Base-by-base conservation (phyloP, 176 grass and related monocot genomes). In the Musa itinerans region DNA sequence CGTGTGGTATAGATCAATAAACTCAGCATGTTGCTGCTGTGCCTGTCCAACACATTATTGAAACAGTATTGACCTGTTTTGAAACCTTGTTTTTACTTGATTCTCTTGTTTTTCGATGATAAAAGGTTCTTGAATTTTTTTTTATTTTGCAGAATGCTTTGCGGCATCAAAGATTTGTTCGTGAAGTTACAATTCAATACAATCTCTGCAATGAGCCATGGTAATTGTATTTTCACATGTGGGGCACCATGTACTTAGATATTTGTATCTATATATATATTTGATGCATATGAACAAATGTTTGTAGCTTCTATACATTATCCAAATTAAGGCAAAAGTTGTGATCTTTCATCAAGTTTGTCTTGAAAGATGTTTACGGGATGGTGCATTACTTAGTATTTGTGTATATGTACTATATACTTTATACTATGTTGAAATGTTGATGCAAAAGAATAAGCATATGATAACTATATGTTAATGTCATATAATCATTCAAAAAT, bases 131-230 rank as follows among this genome's bases (percentile, higher is more conserved):
- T 22, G 78, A 17, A 51, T 17, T 7, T 27, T 2, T 66, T 69
- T 84, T 58, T 50, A 8, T 80, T 85, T 61, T 86, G 13, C 83
- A 96, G 92, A 92, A 96, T 90, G 92, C 92, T 67, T 88, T 91
- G 68, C 87, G 85, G 20, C 89, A 96, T 50, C 89, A 96, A 72
- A 92, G 79, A 73, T 96, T 89, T 86, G 92, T 92, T 63, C 86
- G 89, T 14, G 92, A 96, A 80, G 92, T 96, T 27, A 96, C 92
- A 34, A 87, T 96, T 79, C 87, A 89, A 76, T 96, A 92, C 76
- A 96, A 89, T 75, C 92, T 96, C 58, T 96, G 89, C 78, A 96
- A 89, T 52, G 92, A 96, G 24, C 92, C 92, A 82, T 96, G 92
- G 92, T 96, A 88, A 67, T 64, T 69, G 13, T 78, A 52, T 69